A percentile compares a stretch with the other conserved stretches of the same genome.
These are phyloP conservation scores for Gamsiella multidivaricata DNA, from an alignment of 192 early-diverging fungal species.

Conservation along the genomic window DNA sequence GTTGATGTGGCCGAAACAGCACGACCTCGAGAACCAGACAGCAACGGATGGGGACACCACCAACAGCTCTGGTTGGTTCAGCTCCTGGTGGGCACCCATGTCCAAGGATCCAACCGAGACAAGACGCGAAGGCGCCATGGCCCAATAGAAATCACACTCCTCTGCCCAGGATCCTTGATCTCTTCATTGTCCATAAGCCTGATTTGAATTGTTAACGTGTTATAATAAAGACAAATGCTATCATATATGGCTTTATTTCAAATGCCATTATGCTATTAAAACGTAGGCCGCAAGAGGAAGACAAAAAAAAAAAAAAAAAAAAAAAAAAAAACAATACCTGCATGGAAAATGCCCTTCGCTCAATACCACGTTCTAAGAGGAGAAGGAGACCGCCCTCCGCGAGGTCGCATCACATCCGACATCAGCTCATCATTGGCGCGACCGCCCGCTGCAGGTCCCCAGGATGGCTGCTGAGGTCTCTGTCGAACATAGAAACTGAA, in stretches of 20 bases:
- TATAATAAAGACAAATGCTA: background rate
- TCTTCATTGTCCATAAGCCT: background rate
- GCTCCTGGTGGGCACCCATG: background rate
- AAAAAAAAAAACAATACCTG: background rate
- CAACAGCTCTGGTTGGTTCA: background rate
- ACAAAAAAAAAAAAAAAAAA: too few relatives aligned
- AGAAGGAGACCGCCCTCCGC: conserved; percentile 33
- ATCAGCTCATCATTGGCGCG: conserved; percentile 15
- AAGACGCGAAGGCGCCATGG: background rate
- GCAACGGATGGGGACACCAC: background rate
- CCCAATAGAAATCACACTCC: conserved; percentile 4
- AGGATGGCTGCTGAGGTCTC: background rate
- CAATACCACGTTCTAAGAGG: conserved; percentile 34
- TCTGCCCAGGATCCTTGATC: too few relatives aligned
- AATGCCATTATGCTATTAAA: too few relatives aligned
- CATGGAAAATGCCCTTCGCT: background rate
- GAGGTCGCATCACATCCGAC: conserved; percentile 36
- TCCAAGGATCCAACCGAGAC: background rate
- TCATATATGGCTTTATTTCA: background rate
- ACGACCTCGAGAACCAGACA: conserved; percentile 22
- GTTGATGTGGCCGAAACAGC: conserved; percentile 18
- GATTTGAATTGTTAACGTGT: background rate
- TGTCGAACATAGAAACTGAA: background rate
- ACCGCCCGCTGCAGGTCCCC: conserved; percentile 2
- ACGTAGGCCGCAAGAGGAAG: too few relatives aligned